Evolutionary conservation across 371 early-diverging fungal genomes (phyloP), one percentile per base, ranked within the genome.

Genomic region (Actinomortierella ambigua): DNA sequence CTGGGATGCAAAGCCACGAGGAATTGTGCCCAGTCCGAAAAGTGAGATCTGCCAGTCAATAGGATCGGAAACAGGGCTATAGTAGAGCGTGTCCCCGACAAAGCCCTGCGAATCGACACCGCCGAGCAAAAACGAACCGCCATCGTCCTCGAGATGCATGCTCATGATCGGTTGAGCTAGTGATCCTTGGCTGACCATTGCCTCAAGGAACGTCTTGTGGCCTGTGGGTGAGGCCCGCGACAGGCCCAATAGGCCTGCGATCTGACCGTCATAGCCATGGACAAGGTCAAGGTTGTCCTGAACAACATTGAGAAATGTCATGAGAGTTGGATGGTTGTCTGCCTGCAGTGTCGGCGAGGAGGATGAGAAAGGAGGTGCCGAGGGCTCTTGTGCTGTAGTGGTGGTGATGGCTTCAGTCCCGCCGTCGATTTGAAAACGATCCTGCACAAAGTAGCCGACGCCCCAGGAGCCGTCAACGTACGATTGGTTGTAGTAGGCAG

Each of bases 381-480:
- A 46, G 46, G 46, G 22, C 46, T 5, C 18, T 20, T 5, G 17
- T 5, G 15, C 8, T 41, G 41, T 18, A 18, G 8, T 20, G 46
- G 17, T 8, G 46, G 46, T 46, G 46, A 20, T 15, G 41, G 41
- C 15, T 8, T 8, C 15, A 11, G 15, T 44, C 22, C 8, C 18
- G 20, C 22, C 11, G 34, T 67, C 61, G 34, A 67, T 57, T n/a
- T 53, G 53, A 24, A 67, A 61, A 8, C 47, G 57, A 29, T 67
- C 68, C 50, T 50, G 68, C 18, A 67, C 62, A 53, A 67, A 67
- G 15, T 54, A 57, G 15, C 62, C 68, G 14, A 61, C 68, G 5
- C 68, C 68, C 61, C 68, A 67, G 14, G 62, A 61, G 15, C 68
- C 68, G 15, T 67, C 68, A 26, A 57, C 68, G n/a, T 61, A 67